phyloP scores from a whole-genome alignment of 352 stramenopile genomes.

The Phytophthora cactorum region DNA sequence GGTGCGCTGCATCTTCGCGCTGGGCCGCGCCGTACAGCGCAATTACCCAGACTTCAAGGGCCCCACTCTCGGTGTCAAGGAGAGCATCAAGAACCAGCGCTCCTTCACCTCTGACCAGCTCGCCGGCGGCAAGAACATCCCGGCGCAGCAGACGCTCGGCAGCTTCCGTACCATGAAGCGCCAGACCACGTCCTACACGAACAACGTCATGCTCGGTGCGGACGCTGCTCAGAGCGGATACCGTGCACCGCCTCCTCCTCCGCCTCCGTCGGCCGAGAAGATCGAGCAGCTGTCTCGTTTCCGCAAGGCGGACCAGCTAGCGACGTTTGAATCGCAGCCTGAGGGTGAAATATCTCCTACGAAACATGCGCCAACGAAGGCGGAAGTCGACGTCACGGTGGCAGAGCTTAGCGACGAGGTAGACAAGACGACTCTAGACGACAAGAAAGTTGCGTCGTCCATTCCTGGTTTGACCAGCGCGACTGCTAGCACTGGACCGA shows the following conservation, averaged over 20 bases:
- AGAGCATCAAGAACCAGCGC: constrained; percentile 79
- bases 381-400: constrained; percentile 52
- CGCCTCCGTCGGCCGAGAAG: constrained; percentile 77
- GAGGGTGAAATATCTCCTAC: constrained; percentile 35
- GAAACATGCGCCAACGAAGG: constrained; percentile 32
- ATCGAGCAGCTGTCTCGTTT: constrained; percentile 70
- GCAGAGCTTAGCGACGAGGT: constrained; percentile 51
- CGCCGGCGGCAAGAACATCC: constrained; percentile 60
- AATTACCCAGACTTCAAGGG: constrained; percentile 76
- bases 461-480: constrained; percentile 51
- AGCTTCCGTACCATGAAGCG: constrained; percentile 79
- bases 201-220: constrained; percentile 80
- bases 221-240: constrained; percentile 63
- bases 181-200: constrained; percentile 51
- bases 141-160: constrained; percentile 68
- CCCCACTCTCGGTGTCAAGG: constrained; percentile 82
- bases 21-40: constrained; percentile 79
- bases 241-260: constrained; percentile 62
- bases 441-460: constrained; percentile 40
- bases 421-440: constrained; percentile 40
- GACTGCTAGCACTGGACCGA: constrained; percentile 34
- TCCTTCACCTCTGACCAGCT: constrained; percentile 77
- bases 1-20: constrained; percentile 78
- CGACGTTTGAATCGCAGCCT: constrained; percentile 31
- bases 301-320: constrained; percentile 45